Conservation (phyloP, 2,329 filamentous ascomycete species). For the Tothia fuscella region DNA sequence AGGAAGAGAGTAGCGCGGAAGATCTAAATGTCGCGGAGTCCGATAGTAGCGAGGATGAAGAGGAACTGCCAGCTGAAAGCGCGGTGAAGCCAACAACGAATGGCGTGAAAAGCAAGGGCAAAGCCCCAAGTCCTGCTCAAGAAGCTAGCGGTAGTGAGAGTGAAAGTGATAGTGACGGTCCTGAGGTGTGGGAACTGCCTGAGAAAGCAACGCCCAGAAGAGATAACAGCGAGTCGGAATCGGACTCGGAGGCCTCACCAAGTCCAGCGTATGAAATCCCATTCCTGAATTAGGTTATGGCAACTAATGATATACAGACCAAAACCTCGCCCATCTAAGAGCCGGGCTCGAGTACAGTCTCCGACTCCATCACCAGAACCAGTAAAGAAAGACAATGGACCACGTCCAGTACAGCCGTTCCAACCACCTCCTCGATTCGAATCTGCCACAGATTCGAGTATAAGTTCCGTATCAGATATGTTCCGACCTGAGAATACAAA, state of each 20-base stretch:
- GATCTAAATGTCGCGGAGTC: background rate
- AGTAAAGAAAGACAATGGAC: slow-evolving; percentile 13
- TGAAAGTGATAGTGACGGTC: background rate
- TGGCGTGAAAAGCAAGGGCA: background rate
- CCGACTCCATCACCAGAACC: background rate
- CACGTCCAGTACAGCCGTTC: slow-evolving; percentile 25
- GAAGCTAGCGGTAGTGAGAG: background rate
- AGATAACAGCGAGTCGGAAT: slow-evolving; percentile 1
- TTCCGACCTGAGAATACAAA: slow-evolving; percentile 48
- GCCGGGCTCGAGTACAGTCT: background rate
- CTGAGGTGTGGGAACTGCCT: no score
- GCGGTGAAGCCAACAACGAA: background rate
- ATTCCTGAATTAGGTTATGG: background rate
- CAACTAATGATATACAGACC: background rate
- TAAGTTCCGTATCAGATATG: slow-evolving; percentile 28
- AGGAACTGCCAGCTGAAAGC: background rate
- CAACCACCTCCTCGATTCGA: slow-evolving; percentile 35
- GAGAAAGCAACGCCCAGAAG: background rate
- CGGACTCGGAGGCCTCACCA: background rate
- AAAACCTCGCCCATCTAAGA: background rate
- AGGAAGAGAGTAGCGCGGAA: slow-evolving; percentile 4
- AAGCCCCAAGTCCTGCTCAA: no score
- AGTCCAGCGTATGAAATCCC: background rate
- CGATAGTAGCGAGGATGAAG: background rate
- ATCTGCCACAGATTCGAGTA: slow-evolving; percentile 33